Evolutionary conservation across 129 eudicot genomes (phyloP).

Genomic region (Artemisia tridentata): DNA sequence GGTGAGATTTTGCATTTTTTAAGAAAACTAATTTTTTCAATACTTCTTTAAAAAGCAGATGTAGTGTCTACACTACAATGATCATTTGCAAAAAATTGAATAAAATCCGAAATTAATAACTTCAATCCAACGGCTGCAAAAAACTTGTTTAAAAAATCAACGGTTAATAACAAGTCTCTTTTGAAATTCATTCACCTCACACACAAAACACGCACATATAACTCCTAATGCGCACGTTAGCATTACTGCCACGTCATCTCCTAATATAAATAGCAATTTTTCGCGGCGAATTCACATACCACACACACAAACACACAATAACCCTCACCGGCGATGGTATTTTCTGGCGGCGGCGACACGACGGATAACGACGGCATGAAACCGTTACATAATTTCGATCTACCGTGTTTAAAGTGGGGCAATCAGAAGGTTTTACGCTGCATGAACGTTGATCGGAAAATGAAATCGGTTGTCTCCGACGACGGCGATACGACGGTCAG

Average conservation of each 20-base stretch:
- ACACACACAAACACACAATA: neutral
- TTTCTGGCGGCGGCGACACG: constrained; percentile 29
- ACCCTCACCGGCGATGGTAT: constrained; percentile 27
- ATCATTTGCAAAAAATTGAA: no score
- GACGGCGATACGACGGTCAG: constrained; percentile 43
- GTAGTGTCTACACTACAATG: no score
- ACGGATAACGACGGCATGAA: constrained; percentile 44
- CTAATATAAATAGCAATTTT: constrained; percentile 22
- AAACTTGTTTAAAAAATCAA: no score
- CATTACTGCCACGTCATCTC: constrained; percentile 28
- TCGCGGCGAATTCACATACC: constrained; percentile 46
- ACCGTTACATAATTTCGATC: constrained; percentile 60
- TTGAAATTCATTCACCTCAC: constrained; percentile 39
- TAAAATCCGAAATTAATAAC: no score
- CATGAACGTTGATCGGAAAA: constrained; percentile 45
- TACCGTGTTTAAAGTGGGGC: constrained; percentile 72
- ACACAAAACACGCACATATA: constrained; percentile 30
- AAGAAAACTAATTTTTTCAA: no score
- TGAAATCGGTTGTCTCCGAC: constrained; percentile 26
- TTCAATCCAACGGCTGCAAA: no score
- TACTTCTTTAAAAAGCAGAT: no score
- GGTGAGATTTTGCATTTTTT: no score
- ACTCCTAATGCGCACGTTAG: constrained; percentile 37
- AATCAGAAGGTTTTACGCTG: constrained; percentile 60
- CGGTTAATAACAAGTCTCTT: constrained; percentile 3